Conservation (phyloP, 2,329 filamentous ascomycete species). For the Colletotrichum liaoningense region DNA sequence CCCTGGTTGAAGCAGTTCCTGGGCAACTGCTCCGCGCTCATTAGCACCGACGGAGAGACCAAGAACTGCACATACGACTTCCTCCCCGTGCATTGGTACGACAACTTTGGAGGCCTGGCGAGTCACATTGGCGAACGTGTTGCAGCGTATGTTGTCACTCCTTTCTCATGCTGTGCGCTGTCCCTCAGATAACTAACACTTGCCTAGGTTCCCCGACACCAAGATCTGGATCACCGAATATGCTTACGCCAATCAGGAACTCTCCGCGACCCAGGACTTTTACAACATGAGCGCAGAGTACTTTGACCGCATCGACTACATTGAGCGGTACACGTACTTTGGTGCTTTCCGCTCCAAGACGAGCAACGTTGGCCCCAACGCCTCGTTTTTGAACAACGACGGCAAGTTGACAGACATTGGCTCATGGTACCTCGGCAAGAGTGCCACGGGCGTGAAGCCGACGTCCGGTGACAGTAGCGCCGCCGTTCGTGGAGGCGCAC, state of each 20-base stretch:
- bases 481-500: slow-evolving; percentile 3
- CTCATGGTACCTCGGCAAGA: slow-evolving; percentile 77
- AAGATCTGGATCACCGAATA: slow-evolving; percentile 86
- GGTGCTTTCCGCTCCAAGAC: slow-evolving; percentile 77
- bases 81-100: slow-evolving; percentile 75
- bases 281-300: slow-evolving; percentile 75
- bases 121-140: slow-evolving; percentile 73
- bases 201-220: slow-evolving; percentile 65
- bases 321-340: slow-evolving; percentile 80
- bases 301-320: slow-evolving; percentile 72
- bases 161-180: slow-evolving; percentile 11
- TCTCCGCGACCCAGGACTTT: slow-evolving; percentile 70
- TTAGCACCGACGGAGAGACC: slow-evolving; percentile 54
- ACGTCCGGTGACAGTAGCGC: slow-evolving; percentile 26
- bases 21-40: slow-evolving; percentile 68
- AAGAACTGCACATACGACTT: slow-evolving; percentile 73
- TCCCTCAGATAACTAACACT: not conserved
- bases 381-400: slow-evolving; percentile 74
- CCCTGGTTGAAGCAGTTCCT: slow-evolving; percentile 67
- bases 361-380: slow-evolving; percentile 81
- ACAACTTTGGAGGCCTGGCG: slow-evolving; percentile 75
- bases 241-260: slow-evolving; percentile 68
- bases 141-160: slow-evolving; percentile 48
- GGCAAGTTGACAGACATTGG: slow-evolving; percentile 82
- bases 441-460: slow-evolving; percentile 57